phyloP scores from a whole-genome alignment of 2,329 filamentous ascomycete species.

The Aureobasidium melanogenum region DNA sequence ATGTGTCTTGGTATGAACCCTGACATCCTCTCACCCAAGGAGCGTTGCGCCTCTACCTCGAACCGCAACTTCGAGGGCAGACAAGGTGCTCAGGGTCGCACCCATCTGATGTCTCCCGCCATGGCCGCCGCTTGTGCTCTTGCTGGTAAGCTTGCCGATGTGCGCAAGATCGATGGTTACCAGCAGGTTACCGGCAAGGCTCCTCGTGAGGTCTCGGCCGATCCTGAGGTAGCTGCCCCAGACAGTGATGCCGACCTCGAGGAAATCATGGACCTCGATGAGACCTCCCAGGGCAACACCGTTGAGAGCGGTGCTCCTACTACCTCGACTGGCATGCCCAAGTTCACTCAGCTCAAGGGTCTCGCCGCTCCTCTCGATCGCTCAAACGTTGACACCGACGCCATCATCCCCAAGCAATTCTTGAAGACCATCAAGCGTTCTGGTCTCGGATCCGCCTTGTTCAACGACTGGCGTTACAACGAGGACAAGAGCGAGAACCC shows the following conservation, averaged over 20 bases:
- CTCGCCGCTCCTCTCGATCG: constrained; percentile 81
- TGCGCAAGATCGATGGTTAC: constrained; percentile 63
- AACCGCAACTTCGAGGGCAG: constrained; percentile 98
- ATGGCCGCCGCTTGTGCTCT: constrained; percentile 93
- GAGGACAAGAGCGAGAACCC: constrained; percentile 63
- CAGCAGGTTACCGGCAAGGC: constrained; percentile 36
- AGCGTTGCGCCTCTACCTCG: constrained; percentile 89
- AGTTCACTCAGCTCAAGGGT: constrained; percentile 76
- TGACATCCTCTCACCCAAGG: constrained; percentile 83
- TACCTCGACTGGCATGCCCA: constrained; percentile 60
- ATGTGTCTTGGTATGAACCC: constrained; percentile 99
- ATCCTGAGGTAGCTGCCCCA: constrained; percentile 47
- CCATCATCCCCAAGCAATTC: constrained; percentile 98
- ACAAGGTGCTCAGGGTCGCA: constrained; percentile 83
- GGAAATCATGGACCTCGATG: constrained; percentile 55
- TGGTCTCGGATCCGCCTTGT: constrained; percentile 79
- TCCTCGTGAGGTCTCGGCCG: constrained; percentile 52
- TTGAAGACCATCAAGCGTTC: constrained; percentile 98
- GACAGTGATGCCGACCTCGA: constrained; percentile 56
- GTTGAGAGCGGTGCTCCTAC: constrained; percentile 40
- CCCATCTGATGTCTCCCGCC: constrained; percentile 92
- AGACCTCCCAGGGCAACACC: constrained; percentile 59
- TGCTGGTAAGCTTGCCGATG: constrained; percentile 82
- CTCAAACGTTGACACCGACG: constrained; percentile 94
- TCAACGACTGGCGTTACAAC: constrained; percentile 72